phyloP scores from a whole-genome alignment of 352 stramenopile species.

The Bremia lactucae region DNA sequence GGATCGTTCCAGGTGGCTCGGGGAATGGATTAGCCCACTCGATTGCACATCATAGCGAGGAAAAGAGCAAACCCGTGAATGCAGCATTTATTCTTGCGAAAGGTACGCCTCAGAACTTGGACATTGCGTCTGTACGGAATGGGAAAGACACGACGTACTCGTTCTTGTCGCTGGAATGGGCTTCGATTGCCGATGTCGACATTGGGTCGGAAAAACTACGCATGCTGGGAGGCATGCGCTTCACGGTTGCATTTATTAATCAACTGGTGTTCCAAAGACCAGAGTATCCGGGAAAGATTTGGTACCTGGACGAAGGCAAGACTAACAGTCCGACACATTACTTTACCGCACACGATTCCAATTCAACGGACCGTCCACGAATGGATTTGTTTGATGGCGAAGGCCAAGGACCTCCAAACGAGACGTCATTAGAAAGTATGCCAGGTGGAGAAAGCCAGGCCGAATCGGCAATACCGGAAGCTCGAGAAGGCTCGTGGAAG shows the following conservation, averaged over 20 bases:
- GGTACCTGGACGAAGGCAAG: slow-evolving; percentile 45
- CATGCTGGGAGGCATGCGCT: slow-evolving; percentile 46
- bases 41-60: slow-evolving; percentile 38
- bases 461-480: too few relatives aligned
- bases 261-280: slow-evolving; percentile 44
- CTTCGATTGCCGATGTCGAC: slow-evolving; percentile 75
- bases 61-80: slow-evolving; percentile 36
- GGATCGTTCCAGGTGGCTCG: slow-evolving; percentile 43
- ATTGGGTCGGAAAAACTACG: slow-evolving; percentile 65
- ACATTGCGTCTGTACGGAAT: slow-evolving; percentile 55
- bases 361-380: slow-evolving; percentile 18
- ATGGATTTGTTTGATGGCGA: slow-evolving; percentile 38
- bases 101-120: slow-evolving; percentile 46
- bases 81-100: slow-evolving; percentile 59
- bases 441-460: slow-evolving; percentile 1
- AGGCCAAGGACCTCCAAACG: slow-evolving; percentile 11
- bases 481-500: slow-evolving; percentile 30
- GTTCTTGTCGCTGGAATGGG: slow-evolving; percentile 78
- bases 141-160: slow-evolving; percentile 53
- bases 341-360: slow-evolving; percentile 28
- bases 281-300: slow-evolving; percentile 46
- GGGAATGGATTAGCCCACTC: slow-evolving; percentile 66
- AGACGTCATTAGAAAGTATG: not conserved
- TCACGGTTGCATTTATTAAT: slow-evolving; percentile 47
- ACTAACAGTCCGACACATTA: slow-evolving; percentile 17